These are phyloP conservation scores for Teunomyces stri DNA, from an alignment of 805 yeast genomes.

Conservation along the genomic window DNA sequence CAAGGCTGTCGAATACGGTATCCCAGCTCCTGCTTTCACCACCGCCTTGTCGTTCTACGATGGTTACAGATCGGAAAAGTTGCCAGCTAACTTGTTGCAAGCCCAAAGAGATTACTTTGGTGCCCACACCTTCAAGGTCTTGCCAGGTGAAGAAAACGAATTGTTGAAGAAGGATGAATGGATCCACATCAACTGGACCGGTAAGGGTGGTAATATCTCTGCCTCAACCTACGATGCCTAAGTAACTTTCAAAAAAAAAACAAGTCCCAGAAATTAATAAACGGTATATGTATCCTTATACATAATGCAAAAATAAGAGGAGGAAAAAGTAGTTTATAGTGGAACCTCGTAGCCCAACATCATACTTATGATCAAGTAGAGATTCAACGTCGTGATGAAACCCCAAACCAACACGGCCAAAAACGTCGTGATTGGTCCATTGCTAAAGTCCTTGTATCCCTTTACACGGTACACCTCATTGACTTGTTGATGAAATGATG, in stretches of 20 bases:
- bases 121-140: conserved; percentile 97
- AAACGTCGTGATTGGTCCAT: conserved; percentile 52
- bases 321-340: conserved; percentile 21
- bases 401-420: conserved; percentile 65
- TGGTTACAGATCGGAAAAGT: conserved; percentile 93
- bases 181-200: conserved; percentile 99
- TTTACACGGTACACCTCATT: conserved; percentile 21
- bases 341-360: conserved; percentile 51
- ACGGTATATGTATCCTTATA: not conserved
- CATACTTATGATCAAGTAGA: conserved; percentile 60
- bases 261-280: not conserved
- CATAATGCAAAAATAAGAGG: not conserved
- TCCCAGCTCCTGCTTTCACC: conserved; percentile 97
- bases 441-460: conserved; percentile 65
- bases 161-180: conserved; percentile 73
- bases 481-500: conserved; percentile 11
- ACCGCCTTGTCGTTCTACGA: conserved; percentile 98
- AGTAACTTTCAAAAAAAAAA: conserved; percentile 9
- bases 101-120: conserved; percentile 99
- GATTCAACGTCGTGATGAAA: conserved; percentile 65
- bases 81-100: conserved; percentile 97
- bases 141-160: conserved; percentile 80
- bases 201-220: conserved; percentile 96
- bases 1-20: conserved; percentile 77
- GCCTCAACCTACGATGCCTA: conserved; percentile 94